Conservation (phyloP, 2,329 filamentous ascomycete species). For the Amylocarpus encephaloides region DNA sequence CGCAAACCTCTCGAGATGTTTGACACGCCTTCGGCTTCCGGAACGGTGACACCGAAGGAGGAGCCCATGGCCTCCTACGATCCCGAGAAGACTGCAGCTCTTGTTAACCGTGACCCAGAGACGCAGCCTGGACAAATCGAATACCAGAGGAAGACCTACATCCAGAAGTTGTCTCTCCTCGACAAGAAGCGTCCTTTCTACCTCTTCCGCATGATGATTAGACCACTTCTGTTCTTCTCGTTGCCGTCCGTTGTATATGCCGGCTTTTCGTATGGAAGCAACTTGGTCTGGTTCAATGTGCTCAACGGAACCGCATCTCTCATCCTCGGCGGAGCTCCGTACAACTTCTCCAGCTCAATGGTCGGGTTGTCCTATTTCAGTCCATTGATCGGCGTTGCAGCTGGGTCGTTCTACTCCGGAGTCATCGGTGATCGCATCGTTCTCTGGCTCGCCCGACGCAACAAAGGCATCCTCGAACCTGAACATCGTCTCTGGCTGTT, state of each 20-base stretch:
- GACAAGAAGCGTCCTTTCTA: constrained; percentile 26
- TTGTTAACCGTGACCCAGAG: constrained; percentile 6
- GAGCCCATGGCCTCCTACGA: background rate
- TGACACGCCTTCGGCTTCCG: background rate
- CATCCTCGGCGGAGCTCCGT: constrained; percentile 31
- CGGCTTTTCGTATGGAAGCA: constrained; percentile 33
- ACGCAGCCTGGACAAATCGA: constrained; percentile 1
- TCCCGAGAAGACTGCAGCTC: background rate
- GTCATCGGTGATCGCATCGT: constrained; percentile 28
- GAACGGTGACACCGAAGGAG: background rate
- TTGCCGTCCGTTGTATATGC: constrained; percentile 32
- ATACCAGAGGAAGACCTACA: constrained; percentile 9
- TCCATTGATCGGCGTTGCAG: constrained; percentile 24
- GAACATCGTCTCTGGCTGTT: constrained; percentile 32
- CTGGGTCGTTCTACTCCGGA: constrained; percentile 25
- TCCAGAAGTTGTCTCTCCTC: constrained; percentile 23
- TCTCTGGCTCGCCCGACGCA: constrained; percentile 36
- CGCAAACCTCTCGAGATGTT: constrained; percentile 6
- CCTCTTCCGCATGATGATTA: constrained; percentile 27
- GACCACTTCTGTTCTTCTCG: constrained; percentile 29
- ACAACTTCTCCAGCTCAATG: constrained; percentile 32
- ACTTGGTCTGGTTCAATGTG: constrained; percentile 34
- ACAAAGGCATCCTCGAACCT: constrained; percentile 34
- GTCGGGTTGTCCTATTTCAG: constrained; percentile 32
- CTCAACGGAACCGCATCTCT: constrained; percentile 32